A percentile compares a stretch with the other conserved stretches of the same genome.
phyloP scores from a whole-genome alignment of 495 filamentous ascomycete genomes.

The Xanthoparmelia taractica region DNA sequence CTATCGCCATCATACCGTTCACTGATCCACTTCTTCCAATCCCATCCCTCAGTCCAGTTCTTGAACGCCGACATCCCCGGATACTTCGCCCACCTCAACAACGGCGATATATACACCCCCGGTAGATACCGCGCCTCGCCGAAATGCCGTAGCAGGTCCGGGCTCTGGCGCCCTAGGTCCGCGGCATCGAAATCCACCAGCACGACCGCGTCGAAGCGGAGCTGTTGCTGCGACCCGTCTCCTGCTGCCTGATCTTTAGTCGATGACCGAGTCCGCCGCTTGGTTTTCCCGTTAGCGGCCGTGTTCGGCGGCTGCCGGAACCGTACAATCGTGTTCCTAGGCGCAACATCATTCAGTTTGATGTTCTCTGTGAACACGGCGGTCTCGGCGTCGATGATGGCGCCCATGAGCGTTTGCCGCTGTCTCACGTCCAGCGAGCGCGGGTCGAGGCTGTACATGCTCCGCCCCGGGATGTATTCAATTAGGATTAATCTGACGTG shows the following conservation, averaged over 20 bases:
- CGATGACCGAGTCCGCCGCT: background rate
- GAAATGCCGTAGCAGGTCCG: no score
- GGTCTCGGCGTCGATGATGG: slow-evolving; percentile 26
- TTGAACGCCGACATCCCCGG: no score
- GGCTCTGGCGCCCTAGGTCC: background rate
- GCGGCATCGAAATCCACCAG: slow-evolving; percentile 25
- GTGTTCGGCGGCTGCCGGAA: background rate
- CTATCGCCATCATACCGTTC: no score
- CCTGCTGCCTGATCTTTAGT: no score
- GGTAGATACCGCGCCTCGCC: no score
- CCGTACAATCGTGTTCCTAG: slow-evolving; percentile 25
- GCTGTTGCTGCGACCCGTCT: background rate
- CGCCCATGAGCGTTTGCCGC: slow-evolving; percentile 27
- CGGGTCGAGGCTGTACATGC: slow-evolving; percentile 23
- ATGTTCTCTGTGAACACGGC: slow-evolving; percentile 23
- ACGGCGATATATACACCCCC: no score
- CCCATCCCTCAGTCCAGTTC: no score
- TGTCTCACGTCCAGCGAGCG: slow-evolving; percentile 11
- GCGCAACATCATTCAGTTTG: slow-evolving; percentile 24
- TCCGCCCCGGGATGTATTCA: slow-evolving; percentile 25
- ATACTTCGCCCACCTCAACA: no score
- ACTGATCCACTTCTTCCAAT: no score
- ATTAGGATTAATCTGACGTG: slow-evolving; percentile 28
- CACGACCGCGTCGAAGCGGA: slow-evolving; percentile 13
- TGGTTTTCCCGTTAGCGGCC: slow-evolving; percentile 15